Percentiles rank a stretch among this genome's conserved stretches.
Evolutionary conservation across 164 flowering plant genomes (phyloP).

Genomic region (Platanus orientalis): DNA sequence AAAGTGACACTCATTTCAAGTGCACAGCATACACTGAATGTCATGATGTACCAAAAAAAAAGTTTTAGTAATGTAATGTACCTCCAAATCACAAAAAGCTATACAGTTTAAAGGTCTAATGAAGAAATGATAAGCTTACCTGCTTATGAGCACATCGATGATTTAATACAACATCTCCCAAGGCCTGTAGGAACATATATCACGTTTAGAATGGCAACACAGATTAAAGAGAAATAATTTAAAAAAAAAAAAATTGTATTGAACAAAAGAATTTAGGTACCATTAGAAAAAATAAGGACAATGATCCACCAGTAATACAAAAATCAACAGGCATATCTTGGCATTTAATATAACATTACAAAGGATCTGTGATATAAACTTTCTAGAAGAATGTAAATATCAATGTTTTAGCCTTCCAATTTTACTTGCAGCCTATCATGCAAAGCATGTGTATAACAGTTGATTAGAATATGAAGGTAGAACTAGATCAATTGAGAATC

Average conservation of each 20-base stretch:
- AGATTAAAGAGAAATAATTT: no score
- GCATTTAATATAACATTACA: no score
- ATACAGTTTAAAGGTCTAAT: not conserved
- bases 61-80: not conserved
- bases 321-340: not conserved
- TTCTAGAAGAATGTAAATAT: no score
- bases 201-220: not conserved
- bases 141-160: constrained; percentile 69
- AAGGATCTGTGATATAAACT: no score
- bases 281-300: not conserved
- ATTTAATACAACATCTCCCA: constrained; percentile 62
- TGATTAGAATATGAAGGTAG: no score
- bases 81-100: constrained; percentile 2
- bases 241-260: no score
- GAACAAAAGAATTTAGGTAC: not conserved
- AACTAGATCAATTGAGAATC: no score
- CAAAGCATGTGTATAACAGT: no score
- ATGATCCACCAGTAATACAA: not conserved
- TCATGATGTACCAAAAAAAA: not conserved
- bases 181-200: constrained; percentile 28
- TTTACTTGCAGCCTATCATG: no score
- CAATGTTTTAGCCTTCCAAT: no score
- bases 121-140: constrained; percentile 18
- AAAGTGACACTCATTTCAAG: not conserved
- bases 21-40: not conserved